Conservation (phyloP, 352 stramenopile genomes). For the Pythium brachiatum region DNA sequence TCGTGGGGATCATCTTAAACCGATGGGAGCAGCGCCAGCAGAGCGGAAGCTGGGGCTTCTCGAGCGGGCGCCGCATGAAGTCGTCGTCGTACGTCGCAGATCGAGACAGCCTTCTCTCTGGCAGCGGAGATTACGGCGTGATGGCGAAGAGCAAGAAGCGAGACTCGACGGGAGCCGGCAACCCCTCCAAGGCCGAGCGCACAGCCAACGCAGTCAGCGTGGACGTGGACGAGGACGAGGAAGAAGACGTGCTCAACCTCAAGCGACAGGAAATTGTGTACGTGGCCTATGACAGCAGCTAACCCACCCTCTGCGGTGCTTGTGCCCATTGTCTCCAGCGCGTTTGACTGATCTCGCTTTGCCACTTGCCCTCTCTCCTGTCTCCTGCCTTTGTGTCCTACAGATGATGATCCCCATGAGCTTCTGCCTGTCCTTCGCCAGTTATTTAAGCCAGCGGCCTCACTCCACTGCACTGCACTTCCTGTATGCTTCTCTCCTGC, state of each 20-base stretch:
- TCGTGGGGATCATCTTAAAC: slow-evolving; percentile 51
- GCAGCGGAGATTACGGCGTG: slow-evolving; percentile 4
- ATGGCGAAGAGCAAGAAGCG: slow-evolving; percentile 6
- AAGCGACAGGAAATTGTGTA: slow-evolving; percentile 27
- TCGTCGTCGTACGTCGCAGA: slow-evolving; percentile 45
- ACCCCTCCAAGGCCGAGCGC: slow-evolving; percentile 8
- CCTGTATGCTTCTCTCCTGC: too few species aligned
- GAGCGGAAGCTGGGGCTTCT: slow-evolving; percentile 17
- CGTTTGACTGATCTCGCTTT: not conserved
- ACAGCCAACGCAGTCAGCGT: slow-evolving; percentile 7
- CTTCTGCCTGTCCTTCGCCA: not conserved
- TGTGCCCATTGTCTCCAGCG: not conserved
- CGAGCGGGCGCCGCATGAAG: slow-evolving; percentile 11
- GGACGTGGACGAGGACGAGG: slow-evolving; percentile 28
- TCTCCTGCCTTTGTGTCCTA: not conserved
- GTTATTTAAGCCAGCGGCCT: not conserved
- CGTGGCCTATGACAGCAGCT: slow-evolving; percentile 21
- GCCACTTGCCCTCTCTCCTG: not conserved
- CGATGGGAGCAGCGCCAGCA: slow-evolving; percentile 46
- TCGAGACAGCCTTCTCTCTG: slow-evolving; percentile 42
- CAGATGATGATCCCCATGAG: not conserved
- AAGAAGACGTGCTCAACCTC: slow-evolving; percentile 26
- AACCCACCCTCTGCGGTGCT: not conserved
- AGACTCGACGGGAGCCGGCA: not conserved
- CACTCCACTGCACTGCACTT: not conserved